phyloP scores from a whole-genome alignment of 306 rosid species.

The Aeschynomene evenia region DNA sequence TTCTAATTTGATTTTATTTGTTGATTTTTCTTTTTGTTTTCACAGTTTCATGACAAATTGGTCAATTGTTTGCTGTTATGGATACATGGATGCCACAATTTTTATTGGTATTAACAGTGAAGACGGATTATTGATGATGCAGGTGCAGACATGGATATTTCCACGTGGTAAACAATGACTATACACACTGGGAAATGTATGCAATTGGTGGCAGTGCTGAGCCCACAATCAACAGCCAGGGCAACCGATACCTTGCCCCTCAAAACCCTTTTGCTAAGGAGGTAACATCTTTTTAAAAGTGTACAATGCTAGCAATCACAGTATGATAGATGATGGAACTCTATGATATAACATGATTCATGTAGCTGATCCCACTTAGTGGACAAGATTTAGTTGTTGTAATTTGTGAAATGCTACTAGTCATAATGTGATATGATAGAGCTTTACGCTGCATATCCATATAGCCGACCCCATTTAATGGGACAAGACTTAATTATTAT shows the following conservation, averaged over 20 bases:
- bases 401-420: too few relatives aligned
- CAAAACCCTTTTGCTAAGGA: conserved; percentile 43
- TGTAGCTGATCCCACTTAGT: too few relatives aligned
- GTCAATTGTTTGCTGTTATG: too few relatives aligned
- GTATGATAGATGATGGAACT: neutral
- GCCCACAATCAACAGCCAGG: conserved; percentile 79
- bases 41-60: too few relatives aligned
- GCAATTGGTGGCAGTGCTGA: conserved; percentile 81
- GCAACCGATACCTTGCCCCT: conserved; percentile 83
- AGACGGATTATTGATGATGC: conserved; percentile 36
- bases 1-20: too few relatives aligned
- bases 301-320: neutral
- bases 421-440: too few relatives aligned
- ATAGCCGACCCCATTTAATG: too few relatives aligned
- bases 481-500: too few relatives aligned
- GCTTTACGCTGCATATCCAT: too few relatives aligned
- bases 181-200: conserved; percentile 84
- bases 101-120: neutral
- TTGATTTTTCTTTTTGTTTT: too few relatives aligned
- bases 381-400: too few relatives aligned
- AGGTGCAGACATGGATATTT: conserved; percentile 67
- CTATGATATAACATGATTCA: too few relatives aligned
- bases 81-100: neutral
- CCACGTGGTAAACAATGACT: conserved; percentile 79
- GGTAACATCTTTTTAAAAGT: conserved; percentile 35